Conservation (phyloP, 768 basidiomycete species). For the Boletus eberwhitei region DNA sequence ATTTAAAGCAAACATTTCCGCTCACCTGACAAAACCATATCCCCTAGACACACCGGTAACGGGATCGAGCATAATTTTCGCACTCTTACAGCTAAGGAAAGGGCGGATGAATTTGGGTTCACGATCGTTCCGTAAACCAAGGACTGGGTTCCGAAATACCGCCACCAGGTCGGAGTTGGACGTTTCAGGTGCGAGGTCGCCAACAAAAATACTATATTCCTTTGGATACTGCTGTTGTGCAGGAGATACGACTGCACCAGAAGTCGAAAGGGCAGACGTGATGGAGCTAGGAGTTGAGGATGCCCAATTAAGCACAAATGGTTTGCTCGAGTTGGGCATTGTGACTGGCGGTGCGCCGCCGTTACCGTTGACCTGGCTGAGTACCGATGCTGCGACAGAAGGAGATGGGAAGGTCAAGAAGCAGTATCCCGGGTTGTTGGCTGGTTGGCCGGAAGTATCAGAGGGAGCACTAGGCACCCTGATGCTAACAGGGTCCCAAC, state of each 20-base stretch:
- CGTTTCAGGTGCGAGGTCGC: slow-evolving; percentile 89
- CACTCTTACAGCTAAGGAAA: slow-evolving; percentile 90
- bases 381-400: slow-evolving; percentile 64
- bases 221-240: slow-evolving; percentile 62
- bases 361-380: slow-evolving; percentile 58
- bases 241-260: slow-evolving; percentile 25
- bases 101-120: slow-evolving; percentile 87
- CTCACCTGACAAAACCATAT: slow-evolving; percentile 88
- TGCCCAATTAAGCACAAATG: slow-evolving; percentile 83
- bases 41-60: slow-evolving; percentile 85
- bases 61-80: slow-evolving; percentile 93
- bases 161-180: slow-evolving; percentile 95
- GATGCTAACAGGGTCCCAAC: slow-evolving; percentile 77
- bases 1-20: slow-evolving; percentile 11
- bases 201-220: slow-evolving; percentile 94
- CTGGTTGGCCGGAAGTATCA: slow-evolving; percentile 57
- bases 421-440: slow-evolving; percentile 86
- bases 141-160: slow-evolving; percentile 85
- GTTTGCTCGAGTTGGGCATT: slow-evolving; percentile 86
- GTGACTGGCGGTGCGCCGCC: slow-evolving; percentile 43
- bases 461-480: slow-evolving; percentile 65
- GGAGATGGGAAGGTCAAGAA: slow-evolving; percentile 82
- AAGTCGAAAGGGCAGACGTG: slow-evolving; percentile 29
- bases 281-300: slow-evolving; percentile 39
- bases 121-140: slow-evolving; percentile 79